Base-by-base conservation (phyloP, 2,329 filamentous ascomycete genomes). In the Phialocephala sp. region DNA sequence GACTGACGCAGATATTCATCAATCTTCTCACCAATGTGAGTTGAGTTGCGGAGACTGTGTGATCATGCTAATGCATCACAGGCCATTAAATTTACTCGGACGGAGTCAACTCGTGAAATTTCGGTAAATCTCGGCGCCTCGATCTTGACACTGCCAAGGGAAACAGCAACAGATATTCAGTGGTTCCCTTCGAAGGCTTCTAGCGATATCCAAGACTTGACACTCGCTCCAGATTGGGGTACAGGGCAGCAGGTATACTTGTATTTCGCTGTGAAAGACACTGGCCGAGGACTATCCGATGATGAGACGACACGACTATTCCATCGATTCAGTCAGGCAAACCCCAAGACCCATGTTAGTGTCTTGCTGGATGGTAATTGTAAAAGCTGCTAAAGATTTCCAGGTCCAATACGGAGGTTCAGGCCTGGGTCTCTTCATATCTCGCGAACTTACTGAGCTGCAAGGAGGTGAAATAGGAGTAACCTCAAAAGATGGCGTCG, bases 1-100 rank as follows among this genome's bases (percentile, higher is more conserved):
- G 91, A 54, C 82, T 93, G 15, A 83, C 89, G 45, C 91, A 93
- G 74, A 87, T 93, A 1, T 79, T 93, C 41, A 93, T 93, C 75
- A 93, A 94, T 74, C 80, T 94, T 12, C 88, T 92, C 75, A 88
- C 85, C 39, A 89, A 89, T 69, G 69, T 68, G 45, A 54, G 63
- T 27, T 11, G 4, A 35, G 4, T n/a, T 5, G 18, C 18, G 15
- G 22, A 1, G 5, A 35, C 22, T 27, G 9, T 6, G 18, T 4
- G 12, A 43, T 27, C 14, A 22, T 20, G 27, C 56, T 66, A 4
- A 68, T 60, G 9, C 22, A 6, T 36, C 52, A 15, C 12, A 70
- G 68, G 86, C 87, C 41, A 87, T 89, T 76, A 89, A 88, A 71
- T 88, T 89, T 65, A 88, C 87, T 0, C 85, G 87, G 68, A 83